Evolutionary conservation across 2,329 filamentous ascomycete species (phyloP).

Genomic region (Hypoxylon rubiginosum): DNA sequence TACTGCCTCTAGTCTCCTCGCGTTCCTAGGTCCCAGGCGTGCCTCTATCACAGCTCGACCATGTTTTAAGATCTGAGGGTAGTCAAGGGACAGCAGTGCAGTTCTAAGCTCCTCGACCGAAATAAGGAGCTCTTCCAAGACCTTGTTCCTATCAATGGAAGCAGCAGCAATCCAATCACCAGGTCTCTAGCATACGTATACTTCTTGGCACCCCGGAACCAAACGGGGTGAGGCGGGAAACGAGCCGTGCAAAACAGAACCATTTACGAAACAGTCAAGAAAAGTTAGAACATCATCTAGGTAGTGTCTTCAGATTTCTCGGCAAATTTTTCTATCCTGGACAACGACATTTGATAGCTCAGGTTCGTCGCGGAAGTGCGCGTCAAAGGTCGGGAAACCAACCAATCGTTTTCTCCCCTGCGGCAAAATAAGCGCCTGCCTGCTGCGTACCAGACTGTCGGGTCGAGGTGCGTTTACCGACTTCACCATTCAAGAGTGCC

Average conservation of each 20-base stretch:
- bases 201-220: constrained; percentile 17
- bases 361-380: constrained; percentile 24
- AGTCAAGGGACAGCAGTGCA: constrained; percentile 5
- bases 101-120: background rate
- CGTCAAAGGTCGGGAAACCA: constrained; percentile 14
- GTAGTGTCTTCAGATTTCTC: background rate
- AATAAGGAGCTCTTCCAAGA: background rate
- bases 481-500: background rate
- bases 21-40: background rate
- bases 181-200: constrained; percentile 7
- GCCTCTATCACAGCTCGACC: constrained; percentile 2
- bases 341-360: background rate
- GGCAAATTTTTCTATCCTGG: constrained; percentile 6
- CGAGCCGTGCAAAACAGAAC: background rate
- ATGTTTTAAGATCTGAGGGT: constrained; percentile 2
- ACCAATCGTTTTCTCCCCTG: constrained; percentile 26
- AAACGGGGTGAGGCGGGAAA: constrained; percentile 13
- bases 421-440: constrained; percentile 35
- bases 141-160: background rate
- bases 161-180: constrained; percentile 1
- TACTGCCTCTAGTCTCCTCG: constrained; percentile 9
- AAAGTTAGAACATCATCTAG: background rate
- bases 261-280: background rate
- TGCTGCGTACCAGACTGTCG: constrained; percentile 25
- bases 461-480: constrained; percentile 25